A percentile compares a stretch with the other conserved stretches of the same genome.
phyloP scores from a whole-genome alignment of 352 stramenopile genomes.

The Globisporangium solare region DNA sequence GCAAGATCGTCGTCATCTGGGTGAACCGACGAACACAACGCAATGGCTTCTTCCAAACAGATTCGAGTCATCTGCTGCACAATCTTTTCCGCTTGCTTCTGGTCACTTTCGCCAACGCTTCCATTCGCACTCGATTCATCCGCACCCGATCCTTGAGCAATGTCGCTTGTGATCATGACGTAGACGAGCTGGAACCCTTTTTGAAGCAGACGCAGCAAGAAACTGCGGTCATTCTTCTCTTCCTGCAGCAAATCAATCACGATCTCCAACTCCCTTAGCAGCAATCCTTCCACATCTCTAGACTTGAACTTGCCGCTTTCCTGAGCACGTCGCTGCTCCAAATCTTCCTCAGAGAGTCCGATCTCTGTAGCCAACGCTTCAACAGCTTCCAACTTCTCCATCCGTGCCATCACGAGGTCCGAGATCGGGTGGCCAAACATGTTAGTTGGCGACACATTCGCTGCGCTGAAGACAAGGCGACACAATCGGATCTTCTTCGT shows the following conservation, averaged over 20 bases:
- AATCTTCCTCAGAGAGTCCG: slow-evolving; percentile 51
- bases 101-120: neutral
- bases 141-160: neutral
- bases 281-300: slow-evolving; percentile 24
- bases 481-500: slow-evolving; percentile 49
- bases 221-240: slow-evolving; percentile 45
- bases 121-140: slow-evolving; percentile 1
- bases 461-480: slow-evolving; percentile 28
- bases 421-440: slow-evolving; percentile 49
- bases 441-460: slow-evolving; percentile 5
- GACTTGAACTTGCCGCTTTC: slow-evolving; percentile 16
- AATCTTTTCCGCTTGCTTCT: slow-evolving; percentile 1
- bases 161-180: slow-evolving; percentile 13
- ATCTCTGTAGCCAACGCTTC: slow-evolving; percentile 52
- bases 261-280: slow-evolving; percentile 62
- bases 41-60: slow-evolving; percentile 27
- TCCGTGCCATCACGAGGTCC: slow-evolving; percentile 38
- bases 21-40: neutral
- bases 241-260: slow-evolving; percentile 62
- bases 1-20: neutral
- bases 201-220: slow-evolving; percentile 54
- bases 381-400: slow-evolving; percentile 53
- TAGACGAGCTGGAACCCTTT: slow-evolving; percentile 48
- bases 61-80: slow-evolving; percentile 34
- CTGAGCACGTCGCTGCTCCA: slow-evolving; percentile 43